phyloP scores from a whole-genome alignment of 257 asterid species.

The Capsicum rhomboideum region DNA sequence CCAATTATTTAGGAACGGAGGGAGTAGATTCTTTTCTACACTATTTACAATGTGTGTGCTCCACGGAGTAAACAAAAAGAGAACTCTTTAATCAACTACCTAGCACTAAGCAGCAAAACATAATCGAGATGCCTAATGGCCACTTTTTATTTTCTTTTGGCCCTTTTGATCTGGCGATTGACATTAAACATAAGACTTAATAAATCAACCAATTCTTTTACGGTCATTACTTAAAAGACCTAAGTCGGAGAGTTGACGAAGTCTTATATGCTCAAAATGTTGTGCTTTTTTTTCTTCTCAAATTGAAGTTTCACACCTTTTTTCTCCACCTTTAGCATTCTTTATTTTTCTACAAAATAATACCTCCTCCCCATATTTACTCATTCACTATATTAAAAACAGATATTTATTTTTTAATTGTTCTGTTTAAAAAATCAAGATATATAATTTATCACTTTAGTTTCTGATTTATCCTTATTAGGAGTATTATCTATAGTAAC shows the following conservation, averaged over 20 bases:
- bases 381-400: too few species aligned
- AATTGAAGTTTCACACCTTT: neutral
- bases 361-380: too few species aligned
- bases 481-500: too few species aligned
- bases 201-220: too few species aligned
- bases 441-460: too few species aligned
- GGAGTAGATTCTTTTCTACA: too few species aligned
- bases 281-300: neutral
- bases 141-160: neutral
- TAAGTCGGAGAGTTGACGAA: neutral
- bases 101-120: neutral
- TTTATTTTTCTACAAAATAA: neutral
- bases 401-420: too few species aligned
- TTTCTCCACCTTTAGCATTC: neutral
- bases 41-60: neutral
- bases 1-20: too few species aligned
- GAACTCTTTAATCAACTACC: neutral
- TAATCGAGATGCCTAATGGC: neutral
- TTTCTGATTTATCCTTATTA: too few species aligned
- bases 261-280: neutral
- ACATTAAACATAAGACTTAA: too few species aligned
- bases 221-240: neutral
- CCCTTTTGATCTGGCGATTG: neutral
- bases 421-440: too few species aligned
- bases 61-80: neutral